A percentile compares a stretch with the other conserved stretches of the same genome.
Evolutionary conservation across 1,139 yeast species (phyloP).

Genomic region (Zhuliangozyma blackwelliae): DNA sequence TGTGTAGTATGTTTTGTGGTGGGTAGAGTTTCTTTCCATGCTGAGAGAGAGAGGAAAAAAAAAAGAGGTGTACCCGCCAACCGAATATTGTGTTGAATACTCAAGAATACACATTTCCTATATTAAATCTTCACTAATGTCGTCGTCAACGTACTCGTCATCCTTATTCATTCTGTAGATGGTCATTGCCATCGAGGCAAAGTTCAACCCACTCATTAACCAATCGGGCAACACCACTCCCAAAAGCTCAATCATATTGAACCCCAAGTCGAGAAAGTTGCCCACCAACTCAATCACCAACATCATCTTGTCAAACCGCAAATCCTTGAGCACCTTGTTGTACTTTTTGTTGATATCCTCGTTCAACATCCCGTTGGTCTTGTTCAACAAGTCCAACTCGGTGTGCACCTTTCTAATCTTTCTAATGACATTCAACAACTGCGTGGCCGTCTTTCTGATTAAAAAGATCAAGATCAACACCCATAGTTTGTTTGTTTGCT

Average conservation of each 20-base stretch:
- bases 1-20: not conserved
- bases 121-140: slow-evolving; percentile 42
- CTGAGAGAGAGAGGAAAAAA: too few relatives aligned
- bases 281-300: slow-evolving; percentile 40
- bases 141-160: slow-evolving; percentile 47
- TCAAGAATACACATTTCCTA: too few relatives aligned
- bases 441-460: slow-evolving; percentile 41
- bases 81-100: too few relatives aligned
- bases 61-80: not conserved
- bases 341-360: slow-evolving; percentile 30
- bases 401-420: slow-evolving; percentile 37
- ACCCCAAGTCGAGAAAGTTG: slow-evolving; percentile 39
- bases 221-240: slow-evolving; percentile 38
- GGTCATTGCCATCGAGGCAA: slow-evolving; percentile 47
- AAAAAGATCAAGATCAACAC: slow-evolving; percentile 39
- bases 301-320: slow-evolving; percentile 44
- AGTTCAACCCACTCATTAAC: slow-evolving; percentile 41
- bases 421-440: slow-evolving; percentile 36
- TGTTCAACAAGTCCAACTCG: slow-evolving; percentile 32
- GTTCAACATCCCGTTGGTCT: slow-evolving; percentile 23
- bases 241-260: slow-evolving; percentile 40
- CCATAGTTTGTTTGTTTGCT: slow-evolving; percentile 46
- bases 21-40: not conserved
- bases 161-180: slow-evolving; percentile 50
- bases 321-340: slow-evolving; percentile 40